These are phyloP conservation scores for Salvia sclarea DNA, from an alignment of 305 asterid species.

Conservation along the genomic window DNA sequence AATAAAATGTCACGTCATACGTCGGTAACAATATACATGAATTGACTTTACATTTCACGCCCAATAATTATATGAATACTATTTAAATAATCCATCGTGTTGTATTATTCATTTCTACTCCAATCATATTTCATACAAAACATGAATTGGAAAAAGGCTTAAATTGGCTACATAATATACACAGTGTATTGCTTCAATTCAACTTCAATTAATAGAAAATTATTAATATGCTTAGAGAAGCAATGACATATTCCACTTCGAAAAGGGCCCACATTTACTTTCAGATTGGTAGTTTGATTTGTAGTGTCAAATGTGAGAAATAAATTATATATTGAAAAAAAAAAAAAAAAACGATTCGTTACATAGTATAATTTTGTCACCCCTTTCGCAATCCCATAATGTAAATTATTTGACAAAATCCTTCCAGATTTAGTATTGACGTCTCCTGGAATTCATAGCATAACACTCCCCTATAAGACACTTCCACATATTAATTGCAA, in stretches of 20 bases:
- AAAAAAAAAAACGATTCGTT: slow-evolving; percentile 7
- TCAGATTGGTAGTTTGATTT: slow-evolving; percentile 25
- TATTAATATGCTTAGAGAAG: slow-evolving; percentile 32
- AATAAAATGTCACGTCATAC: no score
- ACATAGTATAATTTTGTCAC: neutral
- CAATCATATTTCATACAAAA: no score
- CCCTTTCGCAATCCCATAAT: slow-evolving; percentile 1
- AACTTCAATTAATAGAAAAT: slow-evolving; percentile 1
- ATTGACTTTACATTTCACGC: no score
- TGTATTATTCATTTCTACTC: no score
- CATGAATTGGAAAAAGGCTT: no score
- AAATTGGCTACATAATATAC: no score
- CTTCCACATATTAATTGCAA: neutral
- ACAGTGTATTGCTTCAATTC: neutral
- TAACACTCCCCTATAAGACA: slow-evolving; percentile 19
- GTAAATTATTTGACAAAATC: neutral
- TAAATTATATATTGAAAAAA: neutral
- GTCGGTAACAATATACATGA: no score
- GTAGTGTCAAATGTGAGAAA: neutral
- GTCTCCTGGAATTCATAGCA: slow-evolving; percentile 18
- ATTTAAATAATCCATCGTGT: no score
- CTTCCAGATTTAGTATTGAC: neutral
- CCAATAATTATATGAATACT: no score
- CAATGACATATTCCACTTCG: slow-evolving; percentile 31
- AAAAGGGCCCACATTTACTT: slow-evolving; percentile 22